These are phyloP conservation scores for Talaromyces atroroseus DNA, from an alignment of 2,329 filamentous ascomycete species.

Conservation along the genomic window DNA sequence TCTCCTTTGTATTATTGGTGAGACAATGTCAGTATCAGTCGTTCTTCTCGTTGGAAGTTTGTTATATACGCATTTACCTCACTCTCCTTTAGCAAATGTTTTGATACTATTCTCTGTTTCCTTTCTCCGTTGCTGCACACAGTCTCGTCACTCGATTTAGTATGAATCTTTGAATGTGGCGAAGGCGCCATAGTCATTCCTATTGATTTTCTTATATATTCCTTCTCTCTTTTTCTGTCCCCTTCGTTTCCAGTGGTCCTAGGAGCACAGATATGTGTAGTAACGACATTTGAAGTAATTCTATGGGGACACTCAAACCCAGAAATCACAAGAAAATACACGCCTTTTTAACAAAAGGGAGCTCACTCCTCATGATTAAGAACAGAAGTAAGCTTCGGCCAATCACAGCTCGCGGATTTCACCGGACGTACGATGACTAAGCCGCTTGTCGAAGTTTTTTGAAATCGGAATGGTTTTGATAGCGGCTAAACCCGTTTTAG, in stretches of 20 bases:
- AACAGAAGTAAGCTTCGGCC: background rate
- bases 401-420: background rate
- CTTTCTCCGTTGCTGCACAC: background rate
- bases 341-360: background rate
- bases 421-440: constrained; percentile 2
- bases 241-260: background rate
- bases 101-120: background rate
- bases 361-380: background rate
- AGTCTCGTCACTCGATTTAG: background rate
- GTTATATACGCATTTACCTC: background rate
- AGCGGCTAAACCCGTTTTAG: constrained; percentile 4
- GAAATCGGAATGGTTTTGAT: constrained; percentile 4
- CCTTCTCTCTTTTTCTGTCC: background rate
- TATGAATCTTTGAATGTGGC: background rate
- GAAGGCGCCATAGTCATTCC: background rate
- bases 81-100: background rate
- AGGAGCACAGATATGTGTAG: background rate
- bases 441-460: background rate
- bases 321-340: background rate
- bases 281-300: background rate
- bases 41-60: background rate
- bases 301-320: background rate
- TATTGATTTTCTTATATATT: background rate
- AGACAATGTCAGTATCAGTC: background rate
- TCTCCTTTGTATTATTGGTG: background rate